Evolutionary conservation across 306 rosid genomes (phyloP), one percentile per base, ranked within the genome.

Genomic region (Sicyos edulis): DNA sequence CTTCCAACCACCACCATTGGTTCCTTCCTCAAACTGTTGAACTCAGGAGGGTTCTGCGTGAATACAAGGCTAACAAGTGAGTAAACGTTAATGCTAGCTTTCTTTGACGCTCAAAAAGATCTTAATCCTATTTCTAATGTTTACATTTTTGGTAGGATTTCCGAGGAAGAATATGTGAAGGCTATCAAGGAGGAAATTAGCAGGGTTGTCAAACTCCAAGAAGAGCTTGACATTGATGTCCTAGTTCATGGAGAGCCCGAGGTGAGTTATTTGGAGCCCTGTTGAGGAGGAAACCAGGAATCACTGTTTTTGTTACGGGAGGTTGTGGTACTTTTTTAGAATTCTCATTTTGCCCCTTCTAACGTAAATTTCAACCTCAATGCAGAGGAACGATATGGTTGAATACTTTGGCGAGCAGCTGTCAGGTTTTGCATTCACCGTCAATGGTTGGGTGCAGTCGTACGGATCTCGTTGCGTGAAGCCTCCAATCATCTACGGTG

Each of bases 381-480:
- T 64, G 58, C 82, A 91, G 96, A 91, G 97, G 79, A 91, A 91
- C 72, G 96, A 91, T 68, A 91, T 91, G 97, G 96, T 91, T 82
- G 97, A 88, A 83, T 91, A 91, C 80, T 91, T 91, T 17, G 96
- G 96, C 71, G 96, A 88, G 88, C 98, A 92, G 80, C 73, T 91
- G 70, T 88, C 96, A 49, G 92, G 96, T 61, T 91, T 91, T 84
- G 89, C 96, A 56, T 91, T 91, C 83, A 88, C 96, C 58, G 86
- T 82, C 77, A 91, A 91, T 71, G 97, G 97, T 44, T 91, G 97
- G 97, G 97, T 91, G 71, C 96, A 91, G 74, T 91, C 92, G 54
- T 91, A 91, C 17, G 96, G 96, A 47, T 91, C 96, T 15, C 89
- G 91, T 34, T 88, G 92, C 42, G 97, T 91, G 69, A 91, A 91